phyloP scores from a whole-genome alignment of 2,329 filamentous ascomycete genomes.

The Albifimbria verrucaria region DNA sequence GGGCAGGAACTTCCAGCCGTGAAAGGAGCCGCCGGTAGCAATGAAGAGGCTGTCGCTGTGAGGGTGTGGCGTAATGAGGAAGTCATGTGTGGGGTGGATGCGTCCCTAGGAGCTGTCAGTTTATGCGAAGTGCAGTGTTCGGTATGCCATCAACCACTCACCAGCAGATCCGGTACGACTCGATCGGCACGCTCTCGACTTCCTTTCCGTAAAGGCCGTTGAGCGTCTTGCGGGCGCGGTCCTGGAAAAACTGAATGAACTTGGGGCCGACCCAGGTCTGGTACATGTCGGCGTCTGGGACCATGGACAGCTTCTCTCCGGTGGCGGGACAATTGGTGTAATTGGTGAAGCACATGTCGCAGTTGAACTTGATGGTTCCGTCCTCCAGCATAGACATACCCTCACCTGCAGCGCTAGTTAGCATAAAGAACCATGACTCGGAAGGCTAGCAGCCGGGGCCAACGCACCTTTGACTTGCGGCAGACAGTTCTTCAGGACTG shows the following conservation, averaged over 20 bases:
- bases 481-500: constrained; percentile 49
- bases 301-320: constrained; percentile 50
- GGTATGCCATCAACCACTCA: constrained; percentile 19
- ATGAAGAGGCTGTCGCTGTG: constrained; percentile 52
- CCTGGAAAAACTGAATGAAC: constrained; percentile 39
- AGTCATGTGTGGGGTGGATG: constrained; percentile 61
- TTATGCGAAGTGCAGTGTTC: not conserved
- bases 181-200: constrained; percentile 33
- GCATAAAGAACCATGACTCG: not conserved
- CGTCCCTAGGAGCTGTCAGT: constrained; percentile 46
- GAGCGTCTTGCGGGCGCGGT: constrained; percentile 36
- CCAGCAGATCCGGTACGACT: constrained; percentile 45
- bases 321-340: constrained; percentile 41
- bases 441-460: not conserved
- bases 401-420: constrained; percentile 27
- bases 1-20: constrained; percentile 64
- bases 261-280: constrained; percentile 36
- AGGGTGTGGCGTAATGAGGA: constrained; percentile 53
- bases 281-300: constrained; percentile 40
- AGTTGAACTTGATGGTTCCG: constrained; percentile 59
- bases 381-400: constrained; percentile 42
- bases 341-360: constrained; percentile 57
- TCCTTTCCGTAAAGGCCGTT: constrained; percentile 39
- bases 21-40: constrained; percentile 61
- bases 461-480: constrained; percentile 37